phyloP scores from a whole-genome alignment of 106 monocot genomes.

The Dioscorea alata region DNA sequence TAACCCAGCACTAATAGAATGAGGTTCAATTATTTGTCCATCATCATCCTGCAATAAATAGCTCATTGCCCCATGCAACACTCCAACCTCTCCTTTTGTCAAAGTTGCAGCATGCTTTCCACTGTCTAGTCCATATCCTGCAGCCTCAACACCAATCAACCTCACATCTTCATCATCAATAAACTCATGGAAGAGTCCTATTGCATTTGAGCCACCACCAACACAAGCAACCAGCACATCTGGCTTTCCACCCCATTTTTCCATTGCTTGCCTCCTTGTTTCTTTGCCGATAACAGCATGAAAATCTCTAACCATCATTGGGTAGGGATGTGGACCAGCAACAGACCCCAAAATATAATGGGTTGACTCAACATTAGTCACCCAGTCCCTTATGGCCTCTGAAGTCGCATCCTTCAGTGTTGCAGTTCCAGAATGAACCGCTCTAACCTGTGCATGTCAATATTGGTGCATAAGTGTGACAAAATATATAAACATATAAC shows the following conservation, averaged over 20 bases:
- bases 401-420: constrained; percentile 79
- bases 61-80: constrained; percentile 75
- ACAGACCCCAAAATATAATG: constrained; percentile 81
- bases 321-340: constrained; percentile 75
- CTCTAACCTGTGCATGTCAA: neutral
- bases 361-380: constrained; percentile 71
- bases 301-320: constrained; percentile 86
- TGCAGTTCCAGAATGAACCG: constrained; percentile 82
- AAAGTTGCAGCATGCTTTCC: constrained; percentile 73
- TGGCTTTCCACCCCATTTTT: constrained; percentile 84
- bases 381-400: constrained; percentile 75
- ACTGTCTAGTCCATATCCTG: constrained; percentile 61
- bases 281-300: constrained; percentile 79
- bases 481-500: too few species aligned
- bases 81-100: constrained; percentile 71
- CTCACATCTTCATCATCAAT: constrained; percentile 62
- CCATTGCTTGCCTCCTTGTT: constrained; percentile 67
- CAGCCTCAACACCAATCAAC: constrained; percentile 76
- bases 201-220: constrained; percentile 78
- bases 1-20: constrained; percentile 83
- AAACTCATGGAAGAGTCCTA: constrained; percentile 81
- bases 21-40: constrained; percentile 72
- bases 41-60: constrained; percentile 81
- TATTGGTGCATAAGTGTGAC: too few species aligned
- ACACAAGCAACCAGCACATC: constrained; percentile 77